These are phyloP conservation scores for Spatholobus suberectus DNA, from an alignment of 306 rosid species.

Conservation along the genomic window DNA sequence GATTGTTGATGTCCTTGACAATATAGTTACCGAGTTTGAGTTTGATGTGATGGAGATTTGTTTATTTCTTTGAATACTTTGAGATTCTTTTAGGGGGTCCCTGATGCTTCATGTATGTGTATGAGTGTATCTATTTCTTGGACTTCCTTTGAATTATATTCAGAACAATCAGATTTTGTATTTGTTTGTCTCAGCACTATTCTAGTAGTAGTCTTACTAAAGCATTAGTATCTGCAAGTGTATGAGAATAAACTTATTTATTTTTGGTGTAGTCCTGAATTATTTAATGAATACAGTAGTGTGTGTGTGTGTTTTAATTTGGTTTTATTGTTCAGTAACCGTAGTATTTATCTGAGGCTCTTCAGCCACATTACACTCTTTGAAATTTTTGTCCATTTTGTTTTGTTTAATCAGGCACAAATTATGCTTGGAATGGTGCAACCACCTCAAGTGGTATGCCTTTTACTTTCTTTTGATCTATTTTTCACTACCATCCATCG, in stretches of 20 bases:
- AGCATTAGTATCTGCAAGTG: slow-evolving; percentile 19
- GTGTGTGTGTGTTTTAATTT: slow-evolving; percentile 12
- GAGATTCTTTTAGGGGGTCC: slow-evolving; percentile 14
- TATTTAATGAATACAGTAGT: neutral
- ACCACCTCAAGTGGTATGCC: slow-evolving; percentile 76
- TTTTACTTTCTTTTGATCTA: slow-evolving; percentile 18
- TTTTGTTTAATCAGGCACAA: slow-evolving; percentile 73
- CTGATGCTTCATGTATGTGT: neutral
- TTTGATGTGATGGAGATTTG: slow-evolving; percentile 12
- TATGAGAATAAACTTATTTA: neutral
- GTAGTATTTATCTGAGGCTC: neutral
- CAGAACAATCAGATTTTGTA: neutral
- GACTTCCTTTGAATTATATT: slow-evolving; percentile 12
- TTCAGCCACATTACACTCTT: neutral
- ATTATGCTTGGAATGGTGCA: slow-evolving; percentile 99
- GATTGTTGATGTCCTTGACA: slow-evolving; percentile 12
- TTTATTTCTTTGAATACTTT: neutral
- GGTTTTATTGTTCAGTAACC: neutral
- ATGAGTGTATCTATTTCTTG: neutral
- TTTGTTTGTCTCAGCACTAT: slow-evolving; percentile 15
- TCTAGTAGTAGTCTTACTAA: slow-evolving; percentile 5
- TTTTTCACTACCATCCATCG: slow-evolving; percentile 24
- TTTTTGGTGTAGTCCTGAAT: neutral
- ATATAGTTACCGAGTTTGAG: neutral
- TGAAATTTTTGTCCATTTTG: slow-evolving; percentile 26